Base-by-base conservation (phyloP, 225 moss, liverwort and hornwort genomes). In the Neckera pumila region DNA sequence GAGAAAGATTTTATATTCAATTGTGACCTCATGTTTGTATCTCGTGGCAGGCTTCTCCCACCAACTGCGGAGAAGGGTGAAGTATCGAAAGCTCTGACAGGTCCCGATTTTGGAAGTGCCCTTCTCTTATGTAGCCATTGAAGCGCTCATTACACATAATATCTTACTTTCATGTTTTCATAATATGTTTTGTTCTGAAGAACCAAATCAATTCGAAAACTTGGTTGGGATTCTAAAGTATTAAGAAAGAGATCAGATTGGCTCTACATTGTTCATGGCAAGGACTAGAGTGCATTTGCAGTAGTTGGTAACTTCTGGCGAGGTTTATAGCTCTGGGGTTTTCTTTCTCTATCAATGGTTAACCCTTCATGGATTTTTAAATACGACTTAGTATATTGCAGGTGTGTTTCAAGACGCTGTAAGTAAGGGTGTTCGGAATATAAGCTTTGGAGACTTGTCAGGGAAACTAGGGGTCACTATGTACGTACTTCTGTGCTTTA, bases 371-470 rank as follows among this genome's bases (percentile, higher is more conserved):
- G 79, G 9, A 84, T 72, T 66, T 57, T 40, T 62, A 51, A 84
- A 43, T 63, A 49, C 69, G 33, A 81, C 49, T 16, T 81, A 63
- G 75, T 63, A 43, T 73, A 31, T 80, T 87, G 40, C 93, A 98
- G 98, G 95, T 89, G 96, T 98, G 56, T 98, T 98, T 85, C 97
- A 98, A 89, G 94, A 95, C 33, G 95, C 98, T 54, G 93, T 97
- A 69, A 97, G 97, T 87, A 98, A 95, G 89, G 98, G 98, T 81
- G 96, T 98, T 64, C 95, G 98, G 76, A 98, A 98, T 80, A 94
- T 98, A 80, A 98, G 96, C 91, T 98, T 98, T 86, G 97, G 97
- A 90, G 98, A 98, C 88, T 91, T 98, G 36, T 98, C 98, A 30
- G 96, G 94, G 73, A 95, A 97, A 91, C 89, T 98, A 76, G 98